Base-by-base conservation (phyloP, 2,329 filamentous ascomycete genomes). In the Microsporum audouinii region DNA sequence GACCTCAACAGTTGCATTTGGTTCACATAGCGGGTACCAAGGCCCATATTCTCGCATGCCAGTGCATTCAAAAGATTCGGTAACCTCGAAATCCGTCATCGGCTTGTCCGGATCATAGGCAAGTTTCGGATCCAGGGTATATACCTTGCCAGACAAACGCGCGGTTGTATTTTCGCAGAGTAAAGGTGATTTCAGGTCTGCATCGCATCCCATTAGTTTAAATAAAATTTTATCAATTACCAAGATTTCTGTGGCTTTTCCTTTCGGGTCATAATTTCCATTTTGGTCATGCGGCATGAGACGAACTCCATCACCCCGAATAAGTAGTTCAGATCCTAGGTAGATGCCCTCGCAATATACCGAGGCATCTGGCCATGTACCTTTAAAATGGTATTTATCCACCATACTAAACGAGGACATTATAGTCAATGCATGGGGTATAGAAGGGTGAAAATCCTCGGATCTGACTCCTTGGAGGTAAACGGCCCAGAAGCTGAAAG, bases 281-380 rank as follows among this genome's bases (percentile, higher is more conserved):
- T 6, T 17, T 60, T 62, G 65, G 8, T 60, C 64, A 38, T 59
- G 66, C 59, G 77, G 75, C 60, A 73, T 71, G 2, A 86, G 68
- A 3, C 82, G 80, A 1, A 85, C 77, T 0, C 75, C 71, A 63
- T 86, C 84, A 0, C 81, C 81, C 3, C 79, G 68, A 3, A 76
- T 71, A 8, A 85, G 68, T 34, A 84, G 71, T 66, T 86, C 84
- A 2, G 79, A 67, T 0, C 84, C 83, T 2, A 86, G 68, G 63
- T 78, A 85, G 5, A 84, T 75, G 0, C 79, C 82, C 57, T 76
- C 75, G 61, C 76, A 80, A 59, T 76, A 78, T n/a, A 86, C 74
- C 0, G 71, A 73, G 0, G 80, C 81, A 14, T 79, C 69, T 0
- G 82, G 81, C 81, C 82, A 84, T 1, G 65, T 69, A 0, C 83